Evolutionary conservation across 2,329 filamentous ascomycete genomes (phyloP), one percentile per base, ranked within the genome.

Genomic region (Claviceps monticola): DNA sequence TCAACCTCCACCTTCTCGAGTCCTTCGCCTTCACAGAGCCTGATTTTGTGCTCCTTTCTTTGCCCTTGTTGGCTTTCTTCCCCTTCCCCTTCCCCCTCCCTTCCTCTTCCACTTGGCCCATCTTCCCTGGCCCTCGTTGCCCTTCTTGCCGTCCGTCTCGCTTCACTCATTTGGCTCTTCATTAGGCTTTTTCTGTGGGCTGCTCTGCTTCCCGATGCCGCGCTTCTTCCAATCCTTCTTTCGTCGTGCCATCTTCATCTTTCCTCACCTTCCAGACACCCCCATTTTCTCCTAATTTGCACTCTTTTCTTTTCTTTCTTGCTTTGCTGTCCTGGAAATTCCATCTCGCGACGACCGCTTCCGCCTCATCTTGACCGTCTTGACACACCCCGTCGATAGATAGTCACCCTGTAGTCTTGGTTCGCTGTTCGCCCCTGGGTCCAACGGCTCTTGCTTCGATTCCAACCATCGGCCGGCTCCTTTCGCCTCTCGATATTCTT

Each of bases 281-380:
- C 63, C 57, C 65, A 66, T 66, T 46, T 29, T 26, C 55, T 52
- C 54, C 53, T 59, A 53, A 63, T 64, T 59, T 58, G 61, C 61
- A 62, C 64, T 64, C 58, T 62, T 64, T 34, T 58, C 56, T 61
- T 60, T 54, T 60, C 62, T 59, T 57, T 58, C 55, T 60, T 62
- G 61, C 57, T 60, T 58, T 51, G 39, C 50, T 29, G 14, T 39
- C 42, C 42, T 46, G 38, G 29, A 44, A 38, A 53, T 48, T 45
- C 51, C 50, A 17, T 46, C 23, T 36, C 21, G 29, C 29, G 11
- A 13, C 36, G 19, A 37, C n/a, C 16, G 17, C 41, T 37, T 49
- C 17, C 19, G 19, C 44, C n/a, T 36, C 43, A 36, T 36, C 17
- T 44, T 36, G 19, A 17, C 41, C 29, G 44, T 51, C n/a, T 23